Evolutionary conservation across 768 basidiomycete genomes (phyloP).

Genomic region (Tylopilus vinaceipallidus): DNA sequence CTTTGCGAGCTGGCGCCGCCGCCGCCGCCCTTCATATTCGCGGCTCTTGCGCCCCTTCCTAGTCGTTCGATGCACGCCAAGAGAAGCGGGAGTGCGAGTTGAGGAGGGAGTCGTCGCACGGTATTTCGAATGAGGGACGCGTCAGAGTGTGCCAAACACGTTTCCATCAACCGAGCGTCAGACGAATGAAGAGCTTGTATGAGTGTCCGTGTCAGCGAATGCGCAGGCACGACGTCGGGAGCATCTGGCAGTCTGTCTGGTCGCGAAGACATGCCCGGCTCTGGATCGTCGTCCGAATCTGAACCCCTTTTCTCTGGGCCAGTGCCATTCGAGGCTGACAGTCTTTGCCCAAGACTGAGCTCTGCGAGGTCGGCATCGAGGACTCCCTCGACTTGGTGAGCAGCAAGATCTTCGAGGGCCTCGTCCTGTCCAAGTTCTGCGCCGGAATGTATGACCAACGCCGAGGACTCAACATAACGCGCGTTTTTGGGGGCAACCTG

Average conservation of each 20-base stretch:
- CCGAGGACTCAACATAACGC: slow-evolving; percentile 65
- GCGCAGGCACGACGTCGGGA: slow-evolving; percentile 60
- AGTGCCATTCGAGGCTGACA: slow-evolving; percentile 66
- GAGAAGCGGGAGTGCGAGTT: slow-evolving; percentile 82
- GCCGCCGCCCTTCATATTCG: slow-evolving; percentile 73
- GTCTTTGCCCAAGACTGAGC: slow-evolving; percentile 85
- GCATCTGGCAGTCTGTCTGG: slow-evolving; percentile 24
- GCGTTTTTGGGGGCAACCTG: slow-evolving; percentile 47
- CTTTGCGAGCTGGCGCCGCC: slow-evolving; percentile 79
- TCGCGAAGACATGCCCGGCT: slow-evolving; percentile 30
- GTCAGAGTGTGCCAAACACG: slow-evolving; percentile 83
- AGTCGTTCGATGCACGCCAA: slow-evolving; percentile 88
- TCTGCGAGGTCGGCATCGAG: slow-evolving; percentile 87
- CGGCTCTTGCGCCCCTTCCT: slow-evolving; percentile 68
- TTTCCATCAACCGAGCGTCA: slow-evolving; percentile 83
- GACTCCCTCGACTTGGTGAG: slow-evolving; percentile 58
- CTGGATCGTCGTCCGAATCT: slow-evolving; percentile 48
- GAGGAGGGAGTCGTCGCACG: slow-evolving; percentile 80
- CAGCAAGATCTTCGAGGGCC: slow-evolving; percentile 47
- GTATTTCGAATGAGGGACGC: slow-evolving; percentile 81
- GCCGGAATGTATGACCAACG: slow-evolving; percentile 66
- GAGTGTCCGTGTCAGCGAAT: slow-evolving; percentile 88
- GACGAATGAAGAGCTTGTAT: slow-evolving; percentile 96
- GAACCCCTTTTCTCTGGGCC: slow-evolving; percentile 37
- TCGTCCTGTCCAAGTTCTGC: slow-evolving; percentile 59